phyloP scores from a whole-genome alignment of 208 protist genomes.

The Baffinella frigidus region DNA sequence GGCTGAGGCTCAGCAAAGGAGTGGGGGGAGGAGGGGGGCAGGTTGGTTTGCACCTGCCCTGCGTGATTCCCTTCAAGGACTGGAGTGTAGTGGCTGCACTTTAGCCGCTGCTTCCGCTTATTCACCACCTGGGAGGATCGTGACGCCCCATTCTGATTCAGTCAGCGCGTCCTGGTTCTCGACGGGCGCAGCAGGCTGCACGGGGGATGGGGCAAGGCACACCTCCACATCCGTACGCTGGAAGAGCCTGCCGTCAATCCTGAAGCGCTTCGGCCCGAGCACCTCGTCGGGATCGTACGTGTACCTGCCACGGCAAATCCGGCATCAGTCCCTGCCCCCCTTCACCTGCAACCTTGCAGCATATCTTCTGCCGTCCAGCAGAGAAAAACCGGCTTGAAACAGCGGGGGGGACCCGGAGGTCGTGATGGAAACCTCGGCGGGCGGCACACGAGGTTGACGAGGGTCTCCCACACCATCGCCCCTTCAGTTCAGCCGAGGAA shows the following conservation, averaged over 20 bases:
- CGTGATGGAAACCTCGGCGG: neutral
- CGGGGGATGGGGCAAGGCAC: too few species aligned
- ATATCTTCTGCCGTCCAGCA: neutral
- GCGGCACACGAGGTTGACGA: slow-evolving; percentile 61
- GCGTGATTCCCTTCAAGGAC: slow-evolving; percentile 15
- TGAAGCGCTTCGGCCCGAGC: slow-evolving; percentile 43
- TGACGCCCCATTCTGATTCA: neutral
- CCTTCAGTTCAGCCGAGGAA: too few species aligned
- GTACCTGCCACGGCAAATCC: slow-evolving; percentile 32
- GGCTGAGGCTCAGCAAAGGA: too few species aligned
- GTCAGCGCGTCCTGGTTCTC: too few species aligned
- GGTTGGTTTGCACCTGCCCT: too few species aligned
- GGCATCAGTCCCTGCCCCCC: too few species aligned
- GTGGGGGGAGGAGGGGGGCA: too few species aligned
- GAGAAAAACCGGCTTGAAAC: neutral
- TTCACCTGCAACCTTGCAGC: neutral
- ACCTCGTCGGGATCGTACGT: slow-evolving; percentile 37
- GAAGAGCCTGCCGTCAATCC: slow-evolving; percentile 57
- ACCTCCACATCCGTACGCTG: slow-evolving; percentile 42
- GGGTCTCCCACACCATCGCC: slow-evolving; percentile 59
- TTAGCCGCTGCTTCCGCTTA: slow-evolving; percentile 8
- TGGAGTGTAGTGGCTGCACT: slow-evolving; percentile 53
- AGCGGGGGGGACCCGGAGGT: too few species aligned
- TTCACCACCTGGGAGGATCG: slow-evolving; percentile 13
- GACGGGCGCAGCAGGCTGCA: too few species aligned